A percentile compares a stretch with the other conserved stretches of the same genome.
These are phyloP conservation scores for Priceomyces haplophilus DNA, from an alignment of 805 yeast species.

Conservation along the genomic window DNA sequence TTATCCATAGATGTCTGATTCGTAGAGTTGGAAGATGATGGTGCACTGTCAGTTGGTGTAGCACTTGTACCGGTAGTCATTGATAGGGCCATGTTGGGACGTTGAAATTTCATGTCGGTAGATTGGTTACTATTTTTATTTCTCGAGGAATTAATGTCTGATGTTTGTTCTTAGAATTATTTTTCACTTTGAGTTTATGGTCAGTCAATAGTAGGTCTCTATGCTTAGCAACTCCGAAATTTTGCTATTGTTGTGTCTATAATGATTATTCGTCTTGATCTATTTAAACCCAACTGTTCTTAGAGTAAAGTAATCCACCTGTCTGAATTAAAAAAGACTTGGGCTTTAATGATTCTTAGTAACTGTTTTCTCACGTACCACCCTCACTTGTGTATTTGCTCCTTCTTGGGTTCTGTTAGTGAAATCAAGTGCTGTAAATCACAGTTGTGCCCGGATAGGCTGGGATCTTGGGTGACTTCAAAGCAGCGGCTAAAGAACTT, in stretches of 20 bases:
- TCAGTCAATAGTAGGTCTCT: not conserved
- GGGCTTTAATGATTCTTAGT: not conserved
- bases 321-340: too few species aligned
- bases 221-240: not conserved
- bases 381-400: not conserved
- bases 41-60: conserved; percentile 8
- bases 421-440: not conserved
- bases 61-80: conserved; percentile 17
- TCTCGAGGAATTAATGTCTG: not conserved
- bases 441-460: not conserved
- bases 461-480: not conserved
- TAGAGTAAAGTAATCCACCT: not conserved
- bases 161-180: not conserved
- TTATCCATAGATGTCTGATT: conserved; percentile 7
- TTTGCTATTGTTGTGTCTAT: not conserved
- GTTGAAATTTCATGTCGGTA: conserved; percentile 18
- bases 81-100: conserved; percentile 19
- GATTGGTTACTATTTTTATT: not conserved
- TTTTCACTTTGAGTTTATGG: too few species aligned
- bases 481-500: not conserved
- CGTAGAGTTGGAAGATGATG: conserved; percentile 8
- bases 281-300: not conserved
- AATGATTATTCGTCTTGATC: not conserved
- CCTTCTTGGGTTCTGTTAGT: not conserved
- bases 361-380: not conserved